A percentile compares a stretch with the other conserved stretches of the same genome.
phyloP scores from a whole-genome alignment of 257 asterid genomes.

The Nicotiana tomentosiformis region DNA sequence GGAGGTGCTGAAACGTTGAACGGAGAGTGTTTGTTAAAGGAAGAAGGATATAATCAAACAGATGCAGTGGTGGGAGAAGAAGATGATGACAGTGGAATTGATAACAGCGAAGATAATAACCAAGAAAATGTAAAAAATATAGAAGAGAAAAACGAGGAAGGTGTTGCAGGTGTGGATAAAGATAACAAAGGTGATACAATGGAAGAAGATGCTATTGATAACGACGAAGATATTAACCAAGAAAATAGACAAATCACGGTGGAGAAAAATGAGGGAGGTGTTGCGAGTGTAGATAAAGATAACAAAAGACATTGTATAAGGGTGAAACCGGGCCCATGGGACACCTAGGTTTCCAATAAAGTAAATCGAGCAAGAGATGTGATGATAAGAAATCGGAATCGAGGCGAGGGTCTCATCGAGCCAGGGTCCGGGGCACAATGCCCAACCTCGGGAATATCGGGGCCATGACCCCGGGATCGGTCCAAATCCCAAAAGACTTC shows the following conservation, averaged over 20 bases:
- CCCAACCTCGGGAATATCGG: no score
- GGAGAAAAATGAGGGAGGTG: background rate
- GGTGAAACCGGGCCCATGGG: no score
- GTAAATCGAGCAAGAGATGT: no score
- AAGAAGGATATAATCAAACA: background rate
- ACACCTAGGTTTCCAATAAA: no score
- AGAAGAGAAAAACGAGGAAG: no score
- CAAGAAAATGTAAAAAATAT: background rate
- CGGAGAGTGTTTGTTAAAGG: constrained; percentile 1
- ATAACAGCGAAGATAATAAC: background rate
- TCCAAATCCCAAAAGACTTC: no score
- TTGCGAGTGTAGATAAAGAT: constrained; percentile 14
- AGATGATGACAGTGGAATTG: constrained; percentile 12
- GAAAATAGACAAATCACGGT: background rate
- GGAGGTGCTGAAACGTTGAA: background rate
- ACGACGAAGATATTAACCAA: constrained; percentile 9
- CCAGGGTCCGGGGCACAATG: no score
- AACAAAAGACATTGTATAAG: constrained; percentile 9
- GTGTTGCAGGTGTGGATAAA: constrained; percentile 6
- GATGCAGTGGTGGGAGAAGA: constrained; percentile 6
- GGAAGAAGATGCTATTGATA: constrained; percentile 23
- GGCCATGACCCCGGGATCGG: no score
- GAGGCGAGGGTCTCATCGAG: no score
- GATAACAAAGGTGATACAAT: constrained; percentile 16
- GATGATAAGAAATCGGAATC: no score